Base-by-base conservation (phyloP, 768 basidiomycete species). In the Daedaleopsis sinensis region DNA sequence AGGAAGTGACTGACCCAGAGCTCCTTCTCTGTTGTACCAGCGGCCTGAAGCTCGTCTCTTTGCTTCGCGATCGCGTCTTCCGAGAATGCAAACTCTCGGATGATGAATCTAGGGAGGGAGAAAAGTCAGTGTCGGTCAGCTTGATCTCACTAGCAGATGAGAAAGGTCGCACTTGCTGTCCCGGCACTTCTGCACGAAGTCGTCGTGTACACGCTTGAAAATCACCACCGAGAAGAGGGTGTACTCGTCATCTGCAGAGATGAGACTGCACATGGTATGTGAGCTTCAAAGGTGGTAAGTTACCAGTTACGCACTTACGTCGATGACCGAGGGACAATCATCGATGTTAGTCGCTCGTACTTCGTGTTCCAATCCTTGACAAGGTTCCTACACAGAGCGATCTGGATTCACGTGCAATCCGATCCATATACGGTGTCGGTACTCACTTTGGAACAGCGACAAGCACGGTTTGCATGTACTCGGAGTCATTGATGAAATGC, bases 301-400 rank as follows among this genome's bases (percentile, higher is more conserved):
- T 52, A 18, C 55, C 50, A 18, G 42, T 19, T 54, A 24, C 24
- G 50, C 46, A 79, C 87, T 67, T 75, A 96, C 96, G 76, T 83
- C 54, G 94, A 88, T 47, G 94, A 94, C 54, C 97, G 84, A 15
- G 97, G 97, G 0, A 99, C 96, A 4, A 98, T 89, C 92, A 96
- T 96, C 37, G 82, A 68, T 0, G 91, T 81, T 50, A 99, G 76
- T 51, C 90, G 85, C 78, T 99, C 97, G 70, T 98, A 99, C 69
- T 87, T 92, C 23, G 77, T 68, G 68, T 85, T 88, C 95, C 96
- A 99, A 21, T 96, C 93, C 73, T 95, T 98, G 32, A 84, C 78
- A 18, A 85, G 77, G 75, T 81, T 86, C 81, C 96, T 91, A 72
- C 48, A n/a, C 12, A 6, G 32, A 19, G 23, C 35, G 15, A 38